Conservation (phyloP, 2,329 filamentous ascomycete genomes). For the Aspergillus sp. region DNA sequence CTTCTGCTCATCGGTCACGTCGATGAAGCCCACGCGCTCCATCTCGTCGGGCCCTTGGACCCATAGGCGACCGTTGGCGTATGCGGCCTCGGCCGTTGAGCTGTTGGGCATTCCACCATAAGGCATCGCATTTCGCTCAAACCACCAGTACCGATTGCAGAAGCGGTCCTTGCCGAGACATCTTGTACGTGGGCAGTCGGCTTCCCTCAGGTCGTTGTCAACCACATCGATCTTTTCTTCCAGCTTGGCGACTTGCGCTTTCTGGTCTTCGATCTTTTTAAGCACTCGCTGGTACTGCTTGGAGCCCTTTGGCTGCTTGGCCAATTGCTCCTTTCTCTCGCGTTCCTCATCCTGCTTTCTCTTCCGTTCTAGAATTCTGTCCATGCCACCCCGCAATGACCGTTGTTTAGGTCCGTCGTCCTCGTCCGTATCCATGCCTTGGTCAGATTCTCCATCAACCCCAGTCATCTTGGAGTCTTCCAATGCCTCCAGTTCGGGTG, state of each 20-base stretch:
- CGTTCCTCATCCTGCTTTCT: constrained; percentile 71
- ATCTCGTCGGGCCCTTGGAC: constrained; percentile 91
- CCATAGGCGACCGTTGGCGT: constrained; percentile 95
- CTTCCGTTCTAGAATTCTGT: constrained; percentile 72
- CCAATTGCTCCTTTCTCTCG: constrained; percentile 66
- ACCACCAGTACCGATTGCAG: constrained; percentile 99
- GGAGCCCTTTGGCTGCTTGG: constrained; percentile 71
- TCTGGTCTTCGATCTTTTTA: constrained; percentile 85
- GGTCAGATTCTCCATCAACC: constrained; percentile 62
- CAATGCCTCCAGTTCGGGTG: constrained; percentile 41
- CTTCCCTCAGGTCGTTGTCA: constrained; percentile 90
- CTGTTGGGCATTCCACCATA: constrained; percentile 84
- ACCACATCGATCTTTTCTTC: constrained; percentile 82
- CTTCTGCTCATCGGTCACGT: constrained; percentile 68
- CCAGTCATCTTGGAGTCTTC: constrained; percentile 41
- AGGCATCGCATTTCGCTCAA: constrained; percentile 97
- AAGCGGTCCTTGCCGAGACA: constrained; percentile 92
- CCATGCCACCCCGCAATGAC: constrained; percentile 61
- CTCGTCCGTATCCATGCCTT: constrained; percentile 68
- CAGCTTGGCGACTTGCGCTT: constrained; percentile 73
- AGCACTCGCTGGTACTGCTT: constrained; percentile 86
- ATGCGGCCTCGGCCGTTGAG: constrained; percentile 81
- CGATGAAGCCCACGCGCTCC: constrained; percentile 82
- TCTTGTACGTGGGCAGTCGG: constrained; percentile 86
- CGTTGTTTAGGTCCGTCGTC: constrained; percentile 60